Conservation (phyloP, 352 stramenopile genomes). For the Nothophytophthora sp. region DNA sequence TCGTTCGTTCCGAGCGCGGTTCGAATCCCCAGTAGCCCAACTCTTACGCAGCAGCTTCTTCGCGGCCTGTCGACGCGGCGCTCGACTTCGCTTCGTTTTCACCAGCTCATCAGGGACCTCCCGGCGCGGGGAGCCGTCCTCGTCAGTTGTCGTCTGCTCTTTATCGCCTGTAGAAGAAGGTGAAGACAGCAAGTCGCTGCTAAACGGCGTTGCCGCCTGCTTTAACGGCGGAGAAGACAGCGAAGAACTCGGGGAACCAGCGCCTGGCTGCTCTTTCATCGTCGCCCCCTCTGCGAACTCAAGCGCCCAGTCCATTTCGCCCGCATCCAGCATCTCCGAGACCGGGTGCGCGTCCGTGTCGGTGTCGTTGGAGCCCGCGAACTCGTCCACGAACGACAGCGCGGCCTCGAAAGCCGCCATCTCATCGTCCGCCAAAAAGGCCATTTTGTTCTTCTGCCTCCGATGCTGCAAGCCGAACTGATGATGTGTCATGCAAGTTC, state of each 20-base stretch:
- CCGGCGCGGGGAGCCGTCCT: slow-evolving; percentile 20
- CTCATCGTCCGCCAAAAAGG: slow-evolving; percentile 33
- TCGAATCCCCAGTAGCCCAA: slow-evolving; percentile 32
- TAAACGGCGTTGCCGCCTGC: no score
- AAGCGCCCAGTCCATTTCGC: slow-evolving; percentile 30
- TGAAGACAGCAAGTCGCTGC: slow-evolving; percentile 17
- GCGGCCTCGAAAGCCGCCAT: slow-evolving; percentile 31
- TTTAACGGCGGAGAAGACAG: slow-evolving; percentile 15
- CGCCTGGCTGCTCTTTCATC: background rate
- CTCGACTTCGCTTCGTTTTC: slow-evolving; percentile 20
- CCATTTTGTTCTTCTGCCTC: slow-evolving; percentile 7
- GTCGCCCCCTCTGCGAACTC: background rate
- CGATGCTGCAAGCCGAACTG: no score
- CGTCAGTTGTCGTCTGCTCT: slow-evolving; percentile 27
- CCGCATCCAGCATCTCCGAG: slow-evolving; percentile 16
- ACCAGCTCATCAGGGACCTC: background rate
- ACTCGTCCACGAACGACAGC: slow-evolving; percentile 38
- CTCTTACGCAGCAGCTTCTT: slow-evolving; percentile 38
- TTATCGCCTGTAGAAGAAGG: slow-evolving; percentile 20
- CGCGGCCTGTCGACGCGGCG: slow-evolving; percentile 16
- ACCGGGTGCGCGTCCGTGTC: background rate
- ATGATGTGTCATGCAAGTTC: no score
- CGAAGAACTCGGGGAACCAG: slow-evolving; percentile 12
- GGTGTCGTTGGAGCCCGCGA: slow-evolving; percentile 3
- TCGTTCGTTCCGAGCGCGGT: slow-evolving; percentile 40